Percentiles rank a stretch among this genome's conserved stretches.
Conservation (phyloP, 768 basidiomycete species). For the Naematelia aurantialba region DNA sequence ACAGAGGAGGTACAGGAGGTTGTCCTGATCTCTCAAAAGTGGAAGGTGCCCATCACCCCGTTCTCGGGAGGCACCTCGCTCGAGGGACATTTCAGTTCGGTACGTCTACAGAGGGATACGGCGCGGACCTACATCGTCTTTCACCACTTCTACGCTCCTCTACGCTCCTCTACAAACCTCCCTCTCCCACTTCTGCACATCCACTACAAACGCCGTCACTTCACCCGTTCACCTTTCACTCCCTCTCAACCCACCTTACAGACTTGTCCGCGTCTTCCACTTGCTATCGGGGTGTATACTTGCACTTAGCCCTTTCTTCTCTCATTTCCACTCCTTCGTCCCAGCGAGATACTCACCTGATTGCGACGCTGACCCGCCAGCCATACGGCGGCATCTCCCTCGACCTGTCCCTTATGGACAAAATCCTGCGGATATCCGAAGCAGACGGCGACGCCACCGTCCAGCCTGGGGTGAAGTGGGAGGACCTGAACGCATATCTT, state of each 20-base stretch:
- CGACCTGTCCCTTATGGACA: conserved; percentile 74
- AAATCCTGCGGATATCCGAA: conserved; percentile 57
- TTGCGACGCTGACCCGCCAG: conserved; percentile 12
- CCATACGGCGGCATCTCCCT: conserved; percentile 69
- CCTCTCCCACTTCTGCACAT: too few relatives aligned
- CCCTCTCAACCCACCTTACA: too few relatives aligned
- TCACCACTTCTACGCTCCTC: too few relatives aligned
- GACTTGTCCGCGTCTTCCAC: too few relatives aligned
- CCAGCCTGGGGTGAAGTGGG: conserved; percentile 49
- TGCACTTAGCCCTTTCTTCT: neutral
- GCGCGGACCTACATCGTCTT: too few relatives aligned
- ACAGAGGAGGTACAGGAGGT: conserved; percentile 80
- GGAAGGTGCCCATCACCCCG: conserved; percentile 70
- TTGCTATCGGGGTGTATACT: too few relatives aligned
- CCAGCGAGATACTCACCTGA: neutral
- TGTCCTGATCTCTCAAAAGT: conserved; percentile 70
- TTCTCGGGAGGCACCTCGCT: conserved; percentile 82
- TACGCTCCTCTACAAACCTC: too few relatives aligned
- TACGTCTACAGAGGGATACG: too few relatives aligned
- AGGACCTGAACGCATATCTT: conserved; percentile 53
- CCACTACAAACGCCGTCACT: too few relatives aligned
- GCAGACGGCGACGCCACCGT: conserved; percentile 49
- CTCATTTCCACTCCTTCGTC: neutral
- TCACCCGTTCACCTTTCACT: too few relatives aligned
- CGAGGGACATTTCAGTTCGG: conserved; percentile 67